Conservation (phyloP, 306 rosid genomes). For the Psophocarpus tetragonolobus region DNA sequence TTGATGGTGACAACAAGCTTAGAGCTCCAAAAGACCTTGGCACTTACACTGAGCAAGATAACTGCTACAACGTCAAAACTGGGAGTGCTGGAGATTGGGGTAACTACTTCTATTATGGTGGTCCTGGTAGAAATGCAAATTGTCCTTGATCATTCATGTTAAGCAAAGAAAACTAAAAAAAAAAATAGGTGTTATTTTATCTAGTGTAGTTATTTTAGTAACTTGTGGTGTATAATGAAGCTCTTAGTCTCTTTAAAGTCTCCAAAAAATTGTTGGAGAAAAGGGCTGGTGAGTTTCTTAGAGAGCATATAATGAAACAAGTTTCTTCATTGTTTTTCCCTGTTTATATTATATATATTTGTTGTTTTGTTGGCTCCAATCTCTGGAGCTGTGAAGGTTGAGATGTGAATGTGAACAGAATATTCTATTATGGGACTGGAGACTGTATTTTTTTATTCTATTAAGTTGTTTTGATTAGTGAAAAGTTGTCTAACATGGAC, state of each 20-base stretch:
- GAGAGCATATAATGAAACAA: conserved; percentile 35
- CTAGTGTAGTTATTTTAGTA: conserved; percentile 34
- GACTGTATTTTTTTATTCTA: conserved; percentile 40
- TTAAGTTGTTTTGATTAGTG: conserved; percentile 37
- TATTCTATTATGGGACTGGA: conserved; percentile 43
- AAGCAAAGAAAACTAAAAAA: neutral
- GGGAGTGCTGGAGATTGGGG: conserved; percentile 59
- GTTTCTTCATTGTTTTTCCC: conserved; percentile 35
- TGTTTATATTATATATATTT: conserved; percentile 43
- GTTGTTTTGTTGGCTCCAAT: conserved; percentile 41
- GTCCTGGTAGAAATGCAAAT: conserved; percentile 54
- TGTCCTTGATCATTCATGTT: conserved; percentile 40
- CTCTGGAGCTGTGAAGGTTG: conserved; percentile 43
- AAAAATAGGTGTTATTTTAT: conserved; percentile 16
- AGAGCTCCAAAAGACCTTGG: conserved; percentile 53
- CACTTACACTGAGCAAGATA: conserved; percentile 49
- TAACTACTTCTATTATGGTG: conserved; percentile 57
- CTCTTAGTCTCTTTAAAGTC: conserved; percentile 31
- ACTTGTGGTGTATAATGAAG: conserved; percentile 33
- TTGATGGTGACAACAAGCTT: conserved; percentile 53
- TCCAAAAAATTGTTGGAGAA: conserved; percentile 56
- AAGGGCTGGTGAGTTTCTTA: conserved; percentile 36
- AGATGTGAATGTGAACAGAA: conserved; percentile 44
- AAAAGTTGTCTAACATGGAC: conserved; percentile 34
- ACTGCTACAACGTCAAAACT: conserved; percentile 50